Evolutionary conservation across 163 green algal species (phyloP).

Genomic region (Scenedesmus sp.): DNA sequence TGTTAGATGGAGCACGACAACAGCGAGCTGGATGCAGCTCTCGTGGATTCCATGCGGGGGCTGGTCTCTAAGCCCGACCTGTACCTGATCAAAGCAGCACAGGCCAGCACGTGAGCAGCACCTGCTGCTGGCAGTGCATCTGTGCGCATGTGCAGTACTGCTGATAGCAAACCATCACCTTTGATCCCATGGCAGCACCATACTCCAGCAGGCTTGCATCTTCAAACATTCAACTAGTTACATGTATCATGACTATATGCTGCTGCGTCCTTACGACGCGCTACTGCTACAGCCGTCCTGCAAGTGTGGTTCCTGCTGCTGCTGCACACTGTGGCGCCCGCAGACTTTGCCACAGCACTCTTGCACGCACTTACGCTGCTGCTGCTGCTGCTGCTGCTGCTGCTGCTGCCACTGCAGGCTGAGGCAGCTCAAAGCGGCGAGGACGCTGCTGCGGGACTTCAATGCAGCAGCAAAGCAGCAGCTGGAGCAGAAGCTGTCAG

Average conservation of each 20-base stretch:
- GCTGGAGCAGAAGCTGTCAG: constrained; percentile 29
- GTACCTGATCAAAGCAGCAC: constrained; percentile 51
- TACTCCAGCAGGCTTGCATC: background rate
- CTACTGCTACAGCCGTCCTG: no score
- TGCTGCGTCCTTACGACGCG: no score
- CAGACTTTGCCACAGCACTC: no score
- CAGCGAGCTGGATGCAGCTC: background rate
- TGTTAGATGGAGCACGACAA: background rate
- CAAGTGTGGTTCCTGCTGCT: no score
- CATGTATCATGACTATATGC: no score
- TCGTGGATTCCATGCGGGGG: background rate
- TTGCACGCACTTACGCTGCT: background rate
- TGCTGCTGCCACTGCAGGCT: constrained; percentile 10
- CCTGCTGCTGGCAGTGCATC: background rate
- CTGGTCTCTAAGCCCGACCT: constrained; percentile 45
- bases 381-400: background rate
- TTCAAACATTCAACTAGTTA: no score
- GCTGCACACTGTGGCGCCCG: no score
- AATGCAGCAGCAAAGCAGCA: constrained; percentile 35
- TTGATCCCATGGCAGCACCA: no score
- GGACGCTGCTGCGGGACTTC: constrained; percentile 45
- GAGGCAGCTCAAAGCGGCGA: constrained; percentile 41
- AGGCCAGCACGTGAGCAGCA: constrained; percentile 42
- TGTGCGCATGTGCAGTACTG: background rate
- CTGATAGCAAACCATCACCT: background rate